Percentiles rank a stretch among this genome's conserved stretches.
Evolutionary conservation across 1,139 yeast genomes (phyloP).

Genomic region (Yamadazyma taylorii): DNA sequence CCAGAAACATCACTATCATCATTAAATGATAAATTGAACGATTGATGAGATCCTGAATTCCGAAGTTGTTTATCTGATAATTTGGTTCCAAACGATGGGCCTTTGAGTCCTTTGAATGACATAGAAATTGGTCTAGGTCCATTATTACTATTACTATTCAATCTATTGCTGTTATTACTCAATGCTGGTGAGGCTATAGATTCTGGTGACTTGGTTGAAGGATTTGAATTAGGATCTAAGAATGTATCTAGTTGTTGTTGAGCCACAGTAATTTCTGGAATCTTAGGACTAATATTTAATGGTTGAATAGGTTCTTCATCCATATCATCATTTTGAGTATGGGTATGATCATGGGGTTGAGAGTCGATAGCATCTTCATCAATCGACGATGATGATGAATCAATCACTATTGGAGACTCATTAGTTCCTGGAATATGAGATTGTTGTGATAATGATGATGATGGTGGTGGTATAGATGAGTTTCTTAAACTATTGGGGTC

Average conservation of each 20-base stretch:
- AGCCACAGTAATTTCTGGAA: constrained; percentile 15
- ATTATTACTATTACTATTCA: neutral
- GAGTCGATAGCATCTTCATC: constrained; percentile 7
- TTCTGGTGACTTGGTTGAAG: constrained; percentile 14
- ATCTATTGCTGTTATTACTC: constrained; percentile 9
- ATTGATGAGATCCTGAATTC: constrained; percentile 44
- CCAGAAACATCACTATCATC: constrained; percentile 26
- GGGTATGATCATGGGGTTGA: too few species aligned
- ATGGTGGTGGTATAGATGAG: too few species aligned
- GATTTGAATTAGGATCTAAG: constrained; percentile 16
- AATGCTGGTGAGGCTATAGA: constrained; percentile 14
- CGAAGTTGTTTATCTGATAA: constrained; percentile 30
- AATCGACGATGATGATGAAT: constrained; percentile 16
- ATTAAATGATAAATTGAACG: constrained; percentile 40
- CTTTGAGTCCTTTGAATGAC: constrained; percentile 66
- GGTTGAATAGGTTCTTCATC: constrained; percentile 16
- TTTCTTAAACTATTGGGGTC: too few species aligned
- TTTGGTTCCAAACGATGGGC: constrained; percentile 51
- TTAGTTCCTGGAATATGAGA: constrained; percentile 6
- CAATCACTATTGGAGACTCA: constrained; percentile 15
- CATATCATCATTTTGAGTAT: constrained; percentile 1
- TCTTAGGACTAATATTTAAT: constrained; percentile 13
- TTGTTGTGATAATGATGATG: too few species aligned
- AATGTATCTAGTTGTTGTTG: constrained; percentile 12
- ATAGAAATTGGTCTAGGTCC: constrained; percentile 58